Evolutionary conservation across 768 basidiomycete species (phyloP), one percentile per base, ranked within the genome.

Genomic region (Amyloporia xantha): DNA sequence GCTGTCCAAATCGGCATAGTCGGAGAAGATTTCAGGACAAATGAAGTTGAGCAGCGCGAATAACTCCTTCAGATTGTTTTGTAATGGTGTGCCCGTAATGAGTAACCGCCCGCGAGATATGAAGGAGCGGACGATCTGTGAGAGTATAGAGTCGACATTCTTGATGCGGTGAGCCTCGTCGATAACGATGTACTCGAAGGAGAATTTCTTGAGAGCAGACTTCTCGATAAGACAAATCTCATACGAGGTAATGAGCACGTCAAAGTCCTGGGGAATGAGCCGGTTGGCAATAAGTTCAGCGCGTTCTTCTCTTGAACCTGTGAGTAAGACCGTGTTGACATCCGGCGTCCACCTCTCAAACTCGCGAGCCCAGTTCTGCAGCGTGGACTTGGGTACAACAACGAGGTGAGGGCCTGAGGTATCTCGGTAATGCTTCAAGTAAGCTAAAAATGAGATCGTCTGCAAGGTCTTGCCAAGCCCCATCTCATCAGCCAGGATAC

Each of bases 141-240:
- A 84, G 13, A 99, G 78, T 59, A 98, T 86, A 11, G 91, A 95
- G 65, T 97, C 91, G 57, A 95, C 93, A 64, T 98, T 98, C 73
- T 98, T 98, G 77, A 99, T 99, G 20, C 96, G 86, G 62, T 99
- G 95, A 1, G 95, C 95, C 69, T 99, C 95, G 68, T 99, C 95
- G 60, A 99, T 98, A 55, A 88, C 81, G 66, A 97, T 97, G 68
- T 98, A 98, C 66, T 95, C 91, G 72, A 97, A 98, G 0, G 86
- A 86, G 65, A 97, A 91, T 66, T 95, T 95, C 68, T 91, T 91
- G 53, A 98, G 73, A 0, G 86, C 78, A n/a, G 81, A 75, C 67
- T 92, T 92, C 65, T 99, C 96, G 56, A 95, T 91, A 54, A 98
- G 78, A 64, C 92, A 95, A 53, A 99, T 89, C 66, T 97, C 96